Evolutionary conservation across 306 rosid genomes (phyloP).

Genomic region (Dalbergia cochinchinensis): DNA sequence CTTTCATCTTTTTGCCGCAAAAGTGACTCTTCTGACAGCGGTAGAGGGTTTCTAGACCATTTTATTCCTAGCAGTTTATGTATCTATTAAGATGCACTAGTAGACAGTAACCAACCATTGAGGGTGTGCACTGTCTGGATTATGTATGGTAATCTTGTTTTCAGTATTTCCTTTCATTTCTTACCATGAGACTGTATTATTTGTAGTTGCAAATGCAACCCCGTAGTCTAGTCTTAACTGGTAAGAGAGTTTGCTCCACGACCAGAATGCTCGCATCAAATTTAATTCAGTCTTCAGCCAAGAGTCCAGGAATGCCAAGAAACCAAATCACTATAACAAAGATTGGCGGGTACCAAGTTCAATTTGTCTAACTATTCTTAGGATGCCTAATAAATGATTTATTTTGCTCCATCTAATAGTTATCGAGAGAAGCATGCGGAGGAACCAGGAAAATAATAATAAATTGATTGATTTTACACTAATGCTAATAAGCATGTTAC

Average conservation of each 20-base stretch:
- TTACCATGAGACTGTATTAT: constrained; percentile 20
- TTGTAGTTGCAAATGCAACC: constrained; percentile 40
- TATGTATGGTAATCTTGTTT: constrained; percentile 30
- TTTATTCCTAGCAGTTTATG: constrained; percentile 31
- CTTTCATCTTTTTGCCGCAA: constrained; percentile 33
- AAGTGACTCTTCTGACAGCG: constrained; percentile 26
- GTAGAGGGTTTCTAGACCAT: constrained; percentile 33
- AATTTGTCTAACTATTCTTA: no score
- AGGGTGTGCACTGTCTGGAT: constrained; percentile 32
- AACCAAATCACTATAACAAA: no score
- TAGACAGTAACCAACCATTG: constrained; percentile 24
- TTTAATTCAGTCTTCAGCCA: no score
- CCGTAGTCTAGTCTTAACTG: constrained; percentile 22
- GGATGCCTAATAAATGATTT: not conserved
- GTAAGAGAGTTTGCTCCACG: no score
- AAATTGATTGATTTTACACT: constrained; percentile 38
- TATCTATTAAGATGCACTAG: constrained; percentile 36
- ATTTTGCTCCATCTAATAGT: not conserved
- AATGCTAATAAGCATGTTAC: constrained; percentile 31
- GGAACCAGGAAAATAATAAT: constrained; percentile 1
- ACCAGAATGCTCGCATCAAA: no score
- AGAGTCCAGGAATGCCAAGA: no score
- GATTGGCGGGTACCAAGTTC: no score
- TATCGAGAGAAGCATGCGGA: not conserved
- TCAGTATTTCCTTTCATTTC: constrained; percentile 30